A percentile compares a stretch with the other conserved stretches of the same genome.
These are phyloP conservation scores for Nasturtium officinale DNA, from an alignment of 345 rosid genomes.

Conservation along the genomic window DNA sequence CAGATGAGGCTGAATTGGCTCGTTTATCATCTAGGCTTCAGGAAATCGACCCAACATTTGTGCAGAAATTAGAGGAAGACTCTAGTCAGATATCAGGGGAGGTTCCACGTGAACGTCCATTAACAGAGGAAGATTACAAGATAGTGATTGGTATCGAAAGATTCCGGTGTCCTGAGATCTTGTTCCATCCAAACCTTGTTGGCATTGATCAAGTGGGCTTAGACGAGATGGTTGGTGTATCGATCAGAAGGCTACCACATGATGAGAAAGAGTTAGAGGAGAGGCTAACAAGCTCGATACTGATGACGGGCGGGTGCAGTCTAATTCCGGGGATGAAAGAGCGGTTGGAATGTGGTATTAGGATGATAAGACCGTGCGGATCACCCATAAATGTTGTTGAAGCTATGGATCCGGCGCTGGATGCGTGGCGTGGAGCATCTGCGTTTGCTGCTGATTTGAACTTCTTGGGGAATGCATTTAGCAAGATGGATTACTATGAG, in stretches of 20 bases:
- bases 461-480: slow-evolving; percentile 68
- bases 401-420: slow-evolving; percentile 81
- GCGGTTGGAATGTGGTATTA: slow-evolving; percentile 74
- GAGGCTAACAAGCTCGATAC: slow-evolving; percentile 70
- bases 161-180: slow-evolving; percentile 82
- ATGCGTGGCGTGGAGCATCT: slow-evolving; percentile 99
- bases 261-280: slow-evolving; percentile 53
- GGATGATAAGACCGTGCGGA: slow-evolving; percentile 87
- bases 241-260: slow-evolving; percentile 64
- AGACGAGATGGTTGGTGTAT: slow-evolving; percentile 85
- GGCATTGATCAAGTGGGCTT: slow-evolving; percentile 89
- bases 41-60: slow-evolving; percentile 82
- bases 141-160: slow-evolving; percentile 79
- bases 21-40: slow-evolving; percentile 76
- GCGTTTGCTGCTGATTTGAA: slow-evolving; percentile 56
- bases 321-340: slow-evolving; percentile 68
- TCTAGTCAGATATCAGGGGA: slow-evolving; percentile 60
- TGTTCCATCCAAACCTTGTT: slow-evolving; percentile 74
- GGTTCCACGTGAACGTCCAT: slow-evolving; percentile 57
- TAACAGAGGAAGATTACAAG: slow-evolving; percentile 90
- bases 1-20: slow-evolving; percentile 71
- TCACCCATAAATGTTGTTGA: slow-evolving; percentile 61
- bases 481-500: slow-evolving; percentile 70
- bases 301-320: slow-evolving; percentile 80
- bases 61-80: slow-evolving; percentile 61